Conservation (phyloP, 441 rosid genomes). For the Populus hybrid region DNA sequence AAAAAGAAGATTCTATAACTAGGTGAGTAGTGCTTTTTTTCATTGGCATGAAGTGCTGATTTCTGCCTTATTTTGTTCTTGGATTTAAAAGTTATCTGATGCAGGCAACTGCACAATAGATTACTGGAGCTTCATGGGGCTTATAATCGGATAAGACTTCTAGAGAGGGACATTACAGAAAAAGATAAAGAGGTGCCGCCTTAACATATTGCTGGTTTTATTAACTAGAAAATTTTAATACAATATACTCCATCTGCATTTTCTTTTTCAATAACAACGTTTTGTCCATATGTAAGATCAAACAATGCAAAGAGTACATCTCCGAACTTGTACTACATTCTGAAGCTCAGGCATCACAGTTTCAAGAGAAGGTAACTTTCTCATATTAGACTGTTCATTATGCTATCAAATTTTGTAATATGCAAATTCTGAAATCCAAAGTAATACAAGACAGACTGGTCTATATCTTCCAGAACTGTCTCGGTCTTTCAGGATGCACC, state of each 20-base stretch:
- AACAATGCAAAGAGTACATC: conserved; percentile 69
- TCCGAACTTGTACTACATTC: conserved; percentile 83
- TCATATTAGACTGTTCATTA: background rate
- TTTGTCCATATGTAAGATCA: conserved; percentile 50
- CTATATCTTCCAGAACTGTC: conserved; percentile 10
- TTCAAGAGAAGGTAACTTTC: conserved; percentile 74
- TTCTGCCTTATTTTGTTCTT: conserved; percentile 19
- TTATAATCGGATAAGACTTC: conserved; percentile 39
- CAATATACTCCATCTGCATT: background rate
- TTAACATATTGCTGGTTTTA: conserved; percentile 13
- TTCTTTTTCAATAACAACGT: background rate
- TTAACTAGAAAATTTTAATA: background rate
- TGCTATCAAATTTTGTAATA: background rate
- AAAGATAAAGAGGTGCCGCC: conserved; percentile 65
- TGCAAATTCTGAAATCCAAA: background rate
- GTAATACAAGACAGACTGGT: background rate
- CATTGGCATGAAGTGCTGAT: conserved; percentile 14
- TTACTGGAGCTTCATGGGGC: conserved; percentile 55
- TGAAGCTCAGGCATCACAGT: conserved; percentile 89
- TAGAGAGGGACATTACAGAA: conserved; percentile 57
- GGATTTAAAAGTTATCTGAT: conserved; percentile 20
- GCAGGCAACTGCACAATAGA: conserved; percentile 39
- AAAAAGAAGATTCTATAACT: conserved; percentile 41
- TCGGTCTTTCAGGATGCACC: background rate
- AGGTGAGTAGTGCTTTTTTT: conserved; percentile 40